Conservation (phyloP, 768 basidiomycete genomes). For the Termitomyces sp. region DNA sequence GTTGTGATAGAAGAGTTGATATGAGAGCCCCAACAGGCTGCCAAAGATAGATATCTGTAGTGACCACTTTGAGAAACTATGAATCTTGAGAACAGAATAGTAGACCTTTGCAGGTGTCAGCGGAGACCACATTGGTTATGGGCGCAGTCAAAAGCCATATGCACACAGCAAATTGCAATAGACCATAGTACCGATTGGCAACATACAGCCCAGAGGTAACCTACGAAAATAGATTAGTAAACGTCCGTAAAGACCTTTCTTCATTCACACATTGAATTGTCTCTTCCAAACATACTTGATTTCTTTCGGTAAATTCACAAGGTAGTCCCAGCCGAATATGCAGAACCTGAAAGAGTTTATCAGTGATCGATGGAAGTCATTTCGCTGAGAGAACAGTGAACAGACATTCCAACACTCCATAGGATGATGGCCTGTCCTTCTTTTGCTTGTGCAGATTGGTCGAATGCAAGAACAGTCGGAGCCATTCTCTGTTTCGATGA, state of each 20-base stretch:
- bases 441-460: conserved; percentile 8
- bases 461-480: conserved; percentile 3
- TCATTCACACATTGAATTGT: conserved; percentile 14
- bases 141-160: conserved; percentile 12
- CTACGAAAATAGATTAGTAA: conserved; percentile 3
- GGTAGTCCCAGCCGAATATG: conserved; percentile 23
- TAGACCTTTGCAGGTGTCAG: conserved; percentile 13
- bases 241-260: background rate
- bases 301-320: conserved; percentile 20
- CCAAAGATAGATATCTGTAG: conserved; percentile 17
- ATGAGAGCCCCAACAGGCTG: conserved; percentile 21
- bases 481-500: background rate
- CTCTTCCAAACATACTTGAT: conserved; percentile 20
- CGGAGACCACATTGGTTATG: conserved; percentile 11
- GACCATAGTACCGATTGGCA: conserved; percentile 20
- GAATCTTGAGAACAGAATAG: background rate
- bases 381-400: conserved; percentile 1
- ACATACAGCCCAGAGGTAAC: conserved; percentile 13
- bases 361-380: background rate
- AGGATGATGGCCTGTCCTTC: conserved; percentile 18
- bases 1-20: conserved; percentile 19
- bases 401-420: conserved; percentile 21
- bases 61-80: background rate
- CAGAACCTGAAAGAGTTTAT: conserved; percentile 17
- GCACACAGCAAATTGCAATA: conserved; percentile 14